These are phyloP conservation scores for Fusarium buxicola DNA, from an alignment of 2,329 filamentous ascomycete species.

Conservation along the genomic window DNA sequence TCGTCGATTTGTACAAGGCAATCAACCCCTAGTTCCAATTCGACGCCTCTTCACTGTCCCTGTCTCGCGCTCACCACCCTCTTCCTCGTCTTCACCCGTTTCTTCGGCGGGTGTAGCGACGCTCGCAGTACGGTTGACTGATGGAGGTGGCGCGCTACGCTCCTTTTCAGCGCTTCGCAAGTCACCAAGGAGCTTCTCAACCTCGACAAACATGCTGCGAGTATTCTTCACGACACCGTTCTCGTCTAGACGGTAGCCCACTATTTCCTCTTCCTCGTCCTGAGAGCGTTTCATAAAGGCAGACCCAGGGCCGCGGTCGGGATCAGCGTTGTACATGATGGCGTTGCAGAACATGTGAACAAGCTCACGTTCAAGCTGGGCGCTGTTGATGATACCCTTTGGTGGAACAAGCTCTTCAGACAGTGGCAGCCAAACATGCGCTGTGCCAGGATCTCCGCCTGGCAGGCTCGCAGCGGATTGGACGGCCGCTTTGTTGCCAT, in stretches of 20 bases:
- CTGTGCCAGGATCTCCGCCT: slow-evolving; percentile 67
- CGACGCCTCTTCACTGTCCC: slow-evolving; percentile 53
- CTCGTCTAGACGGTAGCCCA: slow-evolving; percentile 78
- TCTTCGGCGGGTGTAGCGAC: slow-evolving; percentile 58
- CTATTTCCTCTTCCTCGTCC: slow-evolving; percentile 59
- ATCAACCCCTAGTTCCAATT: slow-evolving; percentile 51
- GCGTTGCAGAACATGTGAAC: slow-evolving; percentile 98
- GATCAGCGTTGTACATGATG: slow-evolving; percentile 96
- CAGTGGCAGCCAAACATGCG: slow-evolving; percentile 73
- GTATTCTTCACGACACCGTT: slow-evolving; percentile 90
- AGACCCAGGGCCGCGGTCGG: slow-evolving; percentile 75
- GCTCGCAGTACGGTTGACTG: slow-evolving; percentile 51
- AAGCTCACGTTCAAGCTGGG: slow-evolving; percentile 91
- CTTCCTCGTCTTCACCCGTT: slow-evolving; percentile 63
- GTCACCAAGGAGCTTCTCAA: slow-evolving; percentile 81
- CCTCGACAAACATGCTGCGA: slow-evolving; percentile 88
- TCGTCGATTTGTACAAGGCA: slow-evolving; percentile 6
- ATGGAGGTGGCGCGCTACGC: slow-evolving; percentile 52
- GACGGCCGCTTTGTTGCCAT: slow-evolving; percentile 74
- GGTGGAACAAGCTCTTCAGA: slow-evolving; percentile 85
- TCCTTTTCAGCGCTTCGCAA: slow-evolving; percentile 80
- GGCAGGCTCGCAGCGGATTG: slow-evolving; percentile 71
- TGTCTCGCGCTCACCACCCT: slow-evolving; percentile 57
- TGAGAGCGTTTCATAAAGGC: slow-evolving; percentile 64
- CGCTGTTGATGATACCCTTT: slow-evolving; percentile 90